Base-by-base conservation (phyloP, 495 filamentous ascomycete species). In the Tetracladium marchalianum region DNA sequence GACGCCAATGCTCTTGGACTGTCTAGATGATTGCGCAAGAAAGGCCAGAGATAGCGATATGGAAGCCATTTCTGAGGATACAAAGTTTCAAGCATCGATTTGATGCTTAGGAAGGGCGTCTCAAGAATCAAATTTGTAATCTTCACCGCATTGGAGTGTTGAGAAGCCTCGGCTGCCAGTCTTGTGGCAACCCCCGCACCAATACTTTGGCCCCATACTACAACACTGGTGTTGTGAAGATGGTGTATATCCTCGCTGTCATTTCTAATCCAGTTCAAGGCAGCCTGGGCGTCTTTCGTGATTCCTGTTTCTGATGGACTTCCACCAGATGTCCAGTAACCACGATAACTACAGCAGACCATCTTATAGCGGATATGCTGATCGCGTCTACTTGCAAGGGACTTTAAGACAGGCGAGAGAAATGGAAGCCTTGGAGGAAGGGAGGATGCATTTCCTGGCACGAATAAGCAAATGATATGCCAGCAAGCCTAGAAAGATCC, bases 11-110 rank as follows among this genome's bases (percentile, higher is more conserved):
- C 61, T 24, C 31, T 43, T 34, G 35, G 61, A 3, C 35, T 53
- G 22, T 53, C 51, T 13, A 53, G 18, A 32, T 49, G 45, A 41
- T 52, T 52, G 22, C 50, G n/a, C 27, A 48, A 22, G 33, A 48
- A 48, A 3, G 52, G 52, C 44, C 49, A 49, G 1, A 56, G 34
- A 61, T 83, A 81, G 4, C 76, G 66, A 60, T 92, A 90, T 0
- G 85, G 85, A 0, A 90, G 62, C 86, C 86, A 90, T 49, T 77
- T 83, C 55, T 90, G 84, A 9, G 85, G 85, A 60, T 89, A 92
- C 15, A 93, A 58, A 1, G 74, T 75, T 24, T 75, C 63, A 13
- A 93, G 65, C 84, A 93, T 87, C 24, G 76, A 72, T n/a, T 72
- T 66, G 43, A 87, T 73, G 43, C 75, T 86, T 1, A 78, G 68